phyloP scores from a whole-genome alignment of 305 asterid genomes.

The Fraxinus greggii region DNA sequence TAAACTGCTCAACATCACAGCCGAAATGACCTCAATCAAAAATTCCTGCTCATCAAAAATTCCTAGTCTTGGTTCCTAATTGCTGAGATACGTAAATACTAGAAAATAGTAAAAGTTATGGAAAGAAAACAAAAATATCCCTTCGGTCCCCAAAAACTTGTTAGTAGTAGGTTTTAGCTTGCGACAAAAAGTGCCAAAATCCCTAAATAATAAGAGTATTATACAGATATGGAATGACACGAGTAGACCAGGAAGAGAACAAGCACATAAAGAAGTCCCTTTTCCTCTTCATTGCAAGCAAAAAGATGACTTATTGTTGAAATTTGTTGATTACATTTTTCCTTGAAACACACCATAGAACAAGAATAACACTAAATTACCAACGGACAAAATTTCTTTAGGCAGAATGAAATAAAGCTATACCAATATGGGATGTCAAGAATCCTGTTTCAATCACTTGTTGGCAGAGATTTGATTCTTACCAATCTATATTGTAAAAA shows the following conservation, averaged over 20 bases:
- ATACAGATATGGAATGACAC: not conserved
- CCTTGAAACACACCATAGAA: not conserved
- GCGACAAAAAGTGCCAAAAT: not conserved
- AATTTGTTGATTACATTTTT: not conserved
- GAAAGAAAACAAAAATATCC: not conserved
- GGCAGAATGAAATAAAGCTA: not conserved
- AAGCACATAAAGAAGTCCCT: not conserved
- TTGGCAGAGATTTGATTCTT: not conserved
- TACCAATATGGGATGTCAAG: not conserved
- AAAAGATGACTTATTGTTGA: not conserved
- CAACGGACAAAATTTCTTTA: not conserved
- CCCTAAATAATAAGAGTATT: not conserved
- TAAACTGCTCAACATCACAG: conserved; percentile 47
- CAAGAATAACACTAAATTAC: not conserved
- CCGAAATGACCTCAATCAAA: conserved; percentile 36
- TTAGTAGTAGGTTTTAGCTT: not conserved
- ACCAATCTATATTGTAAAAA: not conserved
- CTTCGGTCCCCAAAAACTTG: not conserved
- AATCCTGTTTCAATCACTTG: not conserved
- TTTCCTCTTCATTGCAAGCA: not conserved
- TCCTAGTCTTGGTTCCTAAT: not conserved
- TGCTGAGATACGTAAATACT: not conserved
- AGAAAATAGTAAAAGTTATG: not conserved
- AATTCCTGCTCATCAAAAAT: not conserved
- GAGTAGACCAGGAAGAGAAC: not conserved